Evolutionary conservation across 352 stramenopile species (phyloP).

Genomic region (Phytophthora syringae): DNA sequence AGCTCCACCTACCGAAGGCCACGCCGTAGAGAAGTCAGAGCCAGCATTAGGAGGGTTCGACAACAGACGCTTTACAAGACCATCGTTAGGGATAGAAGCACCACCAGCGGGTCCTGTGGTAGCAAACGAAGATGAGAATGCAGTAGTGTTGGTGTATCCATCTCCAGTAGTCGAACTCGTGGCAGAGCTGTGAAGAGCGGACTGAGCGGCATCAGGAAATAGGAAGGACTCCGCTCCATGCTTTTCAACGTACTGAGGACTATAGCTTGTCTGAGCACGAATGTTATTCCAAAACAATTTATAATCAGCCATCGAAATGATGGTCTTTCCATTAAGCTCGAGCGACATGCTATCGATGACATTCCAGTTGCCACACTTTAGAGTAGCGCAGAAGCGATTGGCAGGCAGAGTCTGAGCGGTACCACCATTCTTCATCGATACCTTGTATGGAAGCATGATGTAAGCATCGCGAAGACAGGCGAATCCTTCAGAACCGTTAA

Average conservation of each 20-base stretch:
- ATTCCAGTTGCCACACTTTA: constrained; percentile 6
- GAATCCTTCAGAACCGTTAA: constrained; percentile 7
- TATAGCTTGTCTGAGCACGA: background rate
- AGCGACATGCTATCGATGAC: constrained; percentile 2
- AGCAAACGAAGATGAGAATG: too few relatives aligned
- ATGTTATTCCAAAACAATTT: constrained; percentile 12
- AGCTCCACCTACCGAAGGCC: background rate
- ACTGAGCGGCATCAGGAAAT: background rate
- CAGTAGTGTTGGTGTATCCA: background rate
- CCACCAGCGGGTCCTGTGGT: too few relatives aligned
- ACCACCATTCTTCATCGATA: constrained; percentile 13
- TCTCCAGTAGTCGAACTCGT: background rate
- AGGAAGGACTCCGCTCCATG: background rate
- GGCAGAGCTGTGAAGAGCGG: background rate
- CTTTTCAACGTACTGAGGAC: background rate
- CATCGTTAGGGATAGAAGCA: background rate
- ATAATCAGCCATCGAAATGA: constrained; percentile 7
- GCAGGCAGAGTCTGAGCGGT: background rate
- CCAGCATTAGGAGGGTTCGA: background rate
- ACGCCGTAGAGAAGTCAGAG: background rate
- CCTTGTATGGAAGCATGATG: constrained; percentile 22
- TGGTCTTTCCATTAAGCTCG: constrained; percentile 10
- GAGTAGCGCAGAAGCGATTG: background rate
- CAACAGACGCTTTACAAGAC: background rate
- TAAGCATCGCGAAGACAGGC: constrained; percentile 18